A percentile compares a stretch with the other conserved stretches of the same genome.
These are phyloP conservation scores for Bruguiera gymnorhiza DNA, from an alignment of 345 rosid genomes.

Conservation along the genomic window DNA sequence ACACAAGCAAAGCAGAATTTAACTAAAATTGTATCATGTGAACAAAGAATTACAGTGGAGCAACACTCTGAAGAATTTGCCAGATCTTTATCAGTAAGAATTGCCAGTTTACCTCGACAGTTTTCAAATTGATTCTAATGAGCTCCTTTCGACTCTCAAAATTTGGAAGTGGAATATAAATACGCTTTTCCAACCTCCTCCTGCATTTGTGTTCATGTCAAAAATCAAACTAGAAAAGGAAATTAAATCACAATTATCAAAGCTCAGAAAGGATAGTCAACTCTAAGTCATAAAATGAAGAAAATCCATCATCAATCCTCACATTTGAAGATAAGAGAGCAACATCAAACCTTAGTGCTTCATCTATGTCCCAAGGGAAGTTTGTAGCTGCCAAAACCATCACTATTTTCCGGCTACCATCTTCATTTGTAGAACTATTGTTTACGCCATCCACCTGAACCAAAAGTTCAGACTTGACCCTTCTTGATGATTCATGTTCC, in stretches of 20 bases:
- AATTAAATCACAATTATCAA: constrained; percentile 6
- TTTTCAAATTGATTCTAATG: constrained; percentile 87
- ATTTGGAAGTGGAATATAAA: constrained; percentile 97
- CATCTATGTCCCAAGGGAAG: constrained; percentile 99
- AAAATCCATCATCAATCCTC: background rate
- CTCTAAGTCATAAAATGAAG: background rate
- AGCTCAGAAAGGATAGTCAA: background rate
- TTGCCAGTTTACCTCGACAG: constrained; percentile 71
- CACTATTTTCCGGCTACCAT: constrained; percentile 92
- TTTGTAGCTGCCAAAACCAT: constrained; percentile 99
- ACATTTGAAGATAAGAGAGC: constrained; percentile 1
- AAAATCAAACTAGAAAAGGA: constrained; percentile 3
- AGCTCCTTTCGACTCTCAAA: constrained; percentile 97
- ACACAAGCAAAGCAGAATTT: background rate
- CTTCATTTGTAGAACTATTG: constrained; percentile 84
- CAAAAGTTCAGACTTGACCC: constrained; percentile 98
- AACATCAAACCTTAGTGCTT: constrained; percentile 78
- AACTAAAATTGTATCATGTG: background rate
- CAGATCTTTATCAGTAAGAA: background rate
- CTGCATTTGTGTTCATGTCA: constrained; percentile 43
- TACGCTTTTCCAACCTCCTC: constrained; percentile 99
- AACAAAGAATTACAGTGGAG: background rate
- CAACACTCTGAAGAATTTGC: background rate
- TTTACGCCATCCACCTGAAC: constrained; percentile 99
- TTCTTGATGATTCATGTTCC: constrained; percentile 97